Evolutionary conservation across 75 land plant species (phyloP).

Genomic region (Selaginella tamariscina): DNA sequence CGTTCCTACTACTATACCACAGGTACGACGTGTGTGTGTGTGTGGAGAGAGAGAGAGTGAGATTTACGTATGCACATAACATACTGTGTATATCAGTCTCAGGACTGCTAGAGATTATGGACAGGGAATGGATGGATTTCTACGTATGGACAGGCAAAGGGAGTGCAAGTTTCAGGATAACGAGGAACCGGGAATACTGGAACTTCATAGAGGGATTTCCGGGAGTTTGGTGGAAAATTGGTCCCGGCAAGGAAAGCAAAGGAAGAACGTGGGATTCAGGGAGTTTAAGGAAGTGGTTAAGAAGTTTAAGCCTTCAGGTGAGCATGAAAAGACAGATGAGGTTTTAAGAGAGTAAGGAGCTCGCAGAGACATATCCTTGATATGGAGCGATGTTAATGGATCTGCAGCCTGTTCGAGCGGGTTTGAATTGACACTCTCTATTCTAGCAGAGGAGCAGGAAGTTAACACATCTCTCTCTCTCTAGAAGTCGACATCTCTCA

Average conservation of each 20-base stretch:
- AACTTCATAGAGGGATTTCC: conserved; percentile 51
- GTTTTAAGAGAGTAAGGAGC: conserved; percentile 36
- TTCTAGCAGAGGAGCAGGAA: too few relatives aligned
- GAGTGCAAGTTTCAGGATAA: conserved; percentile 57
- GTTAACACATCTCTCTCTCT: too few relatives aligned
- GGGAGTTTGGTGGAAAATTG: conserved; percentile 89
- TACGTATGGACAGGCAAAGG: conserved; percentile 88
- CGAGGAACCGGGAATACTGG: conserved; percentile 56
- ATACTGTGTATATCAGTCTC: too few relatives aligned
- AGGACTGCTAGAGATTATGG: conserved; percentile 66
- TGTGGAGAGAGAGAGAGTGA: too few relatives aligned
- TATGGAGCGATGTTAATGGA: conserved; percentile 46
- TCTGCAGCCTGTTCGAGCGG: conserved; percentile 13
- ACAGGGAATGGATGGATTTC: conserved; percentile 75
- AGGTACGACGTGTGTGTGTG: conserved; percentile 91
- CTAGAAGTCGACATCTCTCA: too few relatives aligned
- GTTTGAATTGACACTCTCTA: not conserved
- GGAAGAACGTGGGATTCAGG: conserved; percentile 3
- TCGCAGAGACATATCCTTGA: conserved; percentile 42
- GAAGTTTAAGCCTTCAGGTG: conserved; percentile 34
- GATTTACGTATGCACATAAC: too few relatives aligned
- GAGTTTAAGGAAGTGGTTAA: conserved; percentile 24
- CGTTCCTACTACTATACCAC: conserved; percentile 57
- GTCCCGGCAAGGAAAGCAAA: conserved; percentile 69
- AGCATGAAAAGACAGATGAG: conserved; percentile 39